Base-by-base conservation (phyloP, 2,329 filamentous ascomycete species). In the Penicillium paneum region DNA sequence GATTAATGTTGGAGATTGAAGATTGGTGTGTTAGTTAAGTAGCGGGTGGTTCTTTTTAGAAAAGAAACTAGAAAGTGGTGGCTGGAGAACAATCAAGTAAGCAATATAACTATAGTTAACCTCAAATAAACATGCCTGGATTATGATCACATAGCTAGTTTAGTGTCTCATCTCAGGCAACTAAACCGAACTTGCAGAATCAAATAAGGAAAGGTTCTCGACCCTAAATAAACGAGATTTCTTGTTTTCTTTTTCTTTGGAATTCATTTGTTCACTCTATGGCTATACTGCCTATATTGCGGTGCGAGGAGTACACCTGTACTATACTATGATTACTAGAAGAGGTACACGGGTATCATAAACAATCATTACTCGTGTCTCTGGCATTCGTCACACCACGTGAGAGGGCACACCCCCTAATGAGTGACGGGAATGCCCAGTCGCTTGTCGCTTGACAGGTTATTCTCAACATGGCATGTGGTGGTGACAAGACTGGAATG, bases 151-250 rank as follows among this genome's bases (percentile, higher is more conserved):
- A 19, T 38, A 17, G 17, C 21, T 12, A n/a, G n/a, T 29, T 42
- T 10, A 15, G 26, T 13, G 41, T 44, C 15, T 15, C 24, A 17
- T 48, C 12, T 21, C 8, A 49, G 49, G 49, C 49, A 51, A 51
- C 49, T 51, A 15, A 46, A 46, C 26, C 49, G 49, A 51, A 45
- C 17, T 34, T 48, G 45, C 34, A 48, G 35, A 40, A 48, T 40
- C 35, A 48, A 48, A 39, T 29, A 8, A n/a, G 21, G 44, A 46
- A 47, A 47, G n/a, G 31, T 28, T 47, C 8, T 36, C 32, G 44
- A 28, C 19, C 12, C 26, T 36, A 36, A 36, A 36, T 40, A 29
- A 8, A 11, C 24, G 24, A 24, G 24, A 6, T 38, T 49, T 17
- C 17, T 2, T 10, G 15, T 34, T 10, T 31, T 42, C 24, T 32